These are phyloP conservation scores for Nothophoma quercina DNA, from an alignment of 2,329 filamentous ascomycete species.

Conservation along the genomic window DNA sequence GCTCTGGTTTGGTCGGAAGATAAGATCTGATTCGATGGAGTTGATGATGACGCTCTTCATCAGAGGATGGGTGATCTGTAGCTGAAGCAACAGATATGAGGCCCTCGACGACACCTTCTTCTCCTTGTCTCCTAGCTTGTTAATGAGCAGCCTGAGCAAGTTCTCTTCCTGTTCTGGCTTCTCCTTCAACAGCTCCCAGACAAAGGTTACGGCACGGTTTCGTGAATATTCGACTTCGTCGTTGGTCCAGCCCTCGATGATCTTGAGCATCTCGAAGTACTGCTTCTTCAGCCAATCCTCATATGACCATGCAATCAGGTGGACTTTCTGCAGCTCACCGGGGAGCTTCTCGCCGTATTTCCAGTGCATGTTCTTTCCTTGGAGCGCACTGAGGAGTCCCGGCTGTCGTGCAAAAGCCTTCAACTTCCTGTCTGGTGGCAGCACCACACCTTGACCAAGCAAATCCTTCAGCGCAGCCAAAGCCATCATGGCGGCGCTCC, in stretches of 20 bases:
- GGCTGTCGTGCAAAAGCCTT: slow-evolving; percentile 82
- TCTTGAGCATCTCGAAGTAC: slow-evolving; percentile 92
- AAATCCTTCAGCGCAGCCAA: slow-evolving; percentile 93
- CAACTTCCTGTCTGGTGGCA: slow-evolving; percentile 83
- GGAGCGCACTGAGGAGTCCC: slow-evolving; percentile 73
- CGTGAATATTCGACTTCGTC: slow-evolving; percentile 96
- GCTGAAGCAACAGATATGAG: slow-evolving; percentile 90
- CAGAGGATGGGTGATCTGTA: slow-evolving; percentile 85
- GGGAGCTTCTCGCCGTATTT: slow-evolving; percentile 74
- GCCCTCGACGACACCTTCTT: slow-evolving; percentile 94
- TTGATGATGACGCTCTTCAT: slow-evolving; percentile 93
- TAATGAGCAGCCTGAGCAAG: slow-evolving; percentile 86
- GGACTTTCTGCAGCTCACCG: slow-evolving; percentile 73
- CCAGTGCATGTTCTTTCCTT: slow-evolving; percentile 71
- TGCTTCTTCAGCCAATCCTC: slow-evolving; percentile 95
- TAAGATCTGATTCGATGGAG: slow-evolving; percentile 83
- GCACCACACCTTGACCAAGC: slow-evolving; percentile 83
- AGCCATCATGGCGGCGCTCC: slow-evolving; percentile 91
- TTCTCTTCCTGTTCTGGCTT: slow-evolving; percentile 98
- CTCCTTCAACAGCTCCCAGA: slow-evolving; percentile 89
- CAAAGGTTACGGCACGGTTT: slow-evolving; percentile 85
- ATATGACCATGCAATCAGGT: slow-evolving; percentile 87
- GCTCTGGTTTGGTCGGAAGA: slow-evolving; percentile 87
- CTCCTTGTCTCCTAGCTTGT: slow-evolving; percentile 94
- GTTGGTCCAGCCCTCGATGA: slow-evolving; percentile 90